Base-by-base conservation (phyloP, 139 green algal genomes). In the Chlamydomonas schloesseri region DNA sequence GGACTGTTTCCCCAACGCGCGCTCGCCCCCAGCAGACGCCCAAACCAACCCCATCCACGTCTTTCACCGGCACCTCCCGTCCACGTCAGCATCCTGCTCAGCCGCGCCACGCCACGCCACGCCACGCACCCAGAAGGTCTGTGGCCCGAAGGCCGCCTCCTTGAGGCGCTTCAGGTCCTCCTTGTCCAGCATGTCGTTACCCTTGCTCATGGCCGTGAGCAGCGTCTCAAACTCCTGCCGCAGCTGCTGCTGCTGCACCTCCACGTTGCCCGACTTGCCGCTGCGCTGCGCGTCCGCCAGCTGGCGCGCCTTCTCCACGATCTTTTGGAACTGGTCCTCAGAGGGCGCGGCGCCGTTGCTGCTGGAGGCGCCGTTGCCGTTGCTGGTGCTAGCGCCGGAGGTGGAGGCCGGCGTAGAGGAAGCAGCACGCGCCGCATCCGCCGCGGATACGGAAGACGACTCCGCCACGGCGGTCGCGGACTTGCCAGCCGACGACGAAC, bases 61-160 rank as follows among this genome's bases (percentile, higher is more conserved):
- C n/a, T n/a, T n/a, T n/a, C n/a, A n/a, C n/a, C n/a, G n/a, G 6
- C 42, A 50, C 42, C 42, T 50, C 42, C 42, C 42, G n/a, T 50
- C 42, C 42, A 50, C 42, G 42, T 50, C 42, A 50, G n/a, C n/a
- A n/a, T n/a, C 42, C 42, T 50, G 6, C 42, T 50, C 42, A n/a
- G n/a, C n/a, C n/a, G n/a, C n/a, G n/a, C 42, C 42, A 50, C 42
- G 42, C n/a, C n/a, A n/a, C n/a, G 42, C 6, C 42, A 8, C 8
- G 42, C 42, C 42, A 50, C 42, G 42, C 42, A 50, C 93, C 93
- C 94, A 98, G 82, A 97, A 98, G 20, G 88, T 93, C 34, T 88
- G 91, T 3, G 92, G 92, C 17, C 94, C 93, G 93, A 98, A 98
- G 42, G 95, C 92, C 29, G 92, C 77, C 42, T 97, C 93, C 73